phyloP scores from a whole-genome alignment of 805 yeast genomes.

The Hermanozyma aechmeae region DNA sequence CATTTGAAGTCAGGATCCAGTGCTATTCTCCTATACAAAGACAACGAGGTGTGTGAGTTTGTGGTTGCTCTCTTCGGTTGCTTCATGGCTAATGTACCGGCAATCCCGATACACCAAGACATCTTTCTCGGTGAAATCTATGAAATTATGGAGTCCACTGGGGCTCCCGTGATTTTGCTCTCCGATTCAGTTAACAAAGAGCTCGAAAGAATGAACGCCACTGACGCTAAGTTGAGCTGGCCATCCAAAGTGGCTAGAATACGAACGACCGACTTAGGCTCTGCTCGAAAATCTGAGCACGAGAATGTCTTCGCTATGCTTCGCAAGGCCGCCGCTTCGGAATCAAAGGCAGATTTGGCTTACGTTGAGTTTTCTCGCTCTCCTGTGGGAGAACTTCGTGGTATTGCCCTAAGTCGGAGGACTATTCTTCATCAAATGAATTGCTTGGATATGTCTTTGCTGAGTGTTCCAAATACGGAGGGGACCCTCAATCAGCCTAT shows the following conservation, averaged over 20 bases:
- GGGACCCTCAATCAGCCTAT: conserved; percentile 38
- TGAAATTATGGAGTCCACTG: conserved; percentile 63
- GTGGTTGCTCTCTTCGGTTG: conserved; percentile 84
- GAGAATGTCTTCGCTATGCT: conserved; percentile 7
- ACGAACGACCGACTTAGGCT: conserved; percentile 85
- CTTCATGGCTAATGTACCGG: conserved; percentile 86
- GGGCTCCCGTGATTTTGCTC: conserved; percentile 67
- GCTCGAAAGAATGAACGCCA: conserved; percentile 51
- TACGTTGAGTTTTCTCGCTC: conserved; percentile 88
- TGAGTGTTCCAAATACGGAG: conserved; percentile 54
- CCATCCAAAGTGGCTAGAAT: conserved; percentile 67
- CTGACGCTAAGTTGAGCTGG: conserved; percentile 47
- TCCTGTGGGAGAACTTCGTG: conserved; percentile 85
- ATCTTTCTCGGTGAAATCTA: conserved; percentile 60
- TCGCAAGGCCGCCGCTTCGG: conserved; percentile 6
- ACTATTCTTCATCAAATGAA: conserved; percentile 86
- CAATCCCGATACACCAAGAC: conserved; percentile 83
- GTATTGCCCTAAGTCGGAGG: conserved; percentile 86
- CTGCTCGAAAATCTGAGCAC: conserved; percentile 31
- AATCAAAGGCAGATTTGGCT: conserved; percentile 50
- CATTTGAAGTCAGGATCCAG: conserved; percentile 74
- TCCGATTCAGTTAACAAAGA: conserved; percentile 73
- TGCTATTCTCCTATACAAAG: conserved; percentile 76
- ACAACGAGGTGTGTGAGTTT: conserved; percentile 77
- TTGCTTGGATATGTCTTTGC: conserved; percentile 57